These are phyloP conservation scores for Gastrodia elata DNA, from an alignment of 106 monocot species.

Conservation along the genomic window DNA sequence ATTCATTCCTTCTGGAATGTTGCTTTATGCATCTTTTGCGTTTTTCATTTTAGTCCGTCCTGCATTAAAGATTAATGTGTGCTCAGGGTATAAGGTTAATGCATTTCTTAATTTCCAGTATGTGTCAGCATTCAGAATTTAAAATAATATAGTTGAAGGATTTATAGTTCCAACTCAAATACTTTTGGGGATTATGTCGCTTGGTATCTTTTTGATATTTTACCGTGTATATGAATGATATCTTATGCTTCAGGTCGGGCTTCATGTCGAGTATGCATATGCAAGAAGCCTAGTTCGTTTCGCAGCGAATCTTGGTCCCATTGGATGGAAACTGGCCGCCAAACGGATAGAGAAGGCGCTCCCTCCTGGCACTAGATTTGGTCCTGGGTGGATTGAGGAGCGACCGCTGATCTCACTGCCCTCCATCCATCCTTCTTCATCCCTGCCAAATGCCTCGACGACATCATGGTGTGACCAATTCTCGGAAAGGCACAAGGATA, in stretches of 20 bases:
- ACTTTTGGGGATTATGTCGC: too few species aligned
- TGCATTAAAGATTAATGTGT: not conserved
- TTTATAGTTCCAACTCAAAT: too few species aligned
- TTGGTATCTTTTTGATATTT: not conserved
- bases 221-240: not conserved
- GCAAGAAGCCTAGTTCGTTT: constrained; percentile 90
- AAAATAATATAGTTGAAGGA: too few species aligned
- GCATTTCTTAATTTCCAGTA: too few species aligned
- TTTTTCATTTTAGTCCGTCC: not conserved
- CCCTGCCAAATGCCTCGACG: not conserved
- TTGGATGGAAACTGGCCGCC: constrained; percentile 69
- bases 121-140: too few species aligned
- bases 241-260: constrained; percentile 41
- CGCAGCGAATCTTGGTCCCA: constrained; percentile 63
- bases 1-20: not conserved
- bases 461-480: not conserved
- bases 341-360: constrained; percentile 52
- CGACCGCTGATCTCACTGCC: not conserved
- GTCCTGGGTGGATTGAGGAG: constrained; percentile 75
- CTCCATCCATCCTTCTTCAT: not conserved
- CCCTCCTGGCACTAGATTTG: constrained; percentile 76
- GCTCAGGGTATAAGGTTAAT: not conserved
- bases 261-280: constrained; percentile 70
- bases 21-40: too few species aligned
- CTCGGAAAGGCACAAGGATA: not conserved